Evolutionary conservation across 2,329 filamentous ascomycete species (phyloP), one percentile per base, ranked within the genome.

Genomic region (Paecilomyces sp.): DNA sequence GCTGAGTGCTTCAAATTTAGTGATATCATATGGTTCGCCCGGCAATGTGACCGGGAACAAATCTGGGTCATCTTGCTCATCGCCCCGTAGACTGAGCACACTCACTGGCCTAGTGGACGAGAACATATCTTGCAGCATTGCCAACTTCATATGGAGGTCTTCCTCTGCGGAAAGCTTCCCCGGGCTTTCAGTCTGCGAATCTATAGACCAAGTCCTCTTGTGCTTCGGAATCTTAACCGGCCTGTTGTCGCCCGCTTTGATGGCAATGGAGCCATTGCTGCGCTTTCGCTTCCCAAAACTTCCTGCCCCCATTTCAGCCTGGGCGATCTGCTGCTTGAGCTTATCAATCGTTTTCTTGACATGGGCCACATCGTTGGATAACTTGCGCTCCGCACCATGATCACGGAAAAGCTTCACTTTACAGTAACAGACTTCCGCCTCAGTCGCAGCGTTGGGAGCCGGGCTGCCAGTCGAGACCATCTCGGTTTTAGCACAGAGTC

Each of bases 271-370:
- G 28, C 78, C 79, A 65, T 78, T 83, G 69, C 77, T 83, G 64
- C 85, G 81, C 70, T 87, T 87, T 58, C 84, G 79, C 70, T 87
- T 87, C 62, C 83, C 82, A 59, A 83, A 79, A 56, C 82, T 82
- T 60, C 83, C 82, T 71, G 83, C 81, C 22, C 84, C 84, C 58
- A 83, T 79, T 67, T 87, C 85, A 24, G 82, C 80, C 69, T 97
- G 92, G 0, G 88, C 82, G 61, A 97, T 94, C 70, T 97, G 93
- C 70, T 96, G 92, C 74, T 95, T 95, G 54, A 97, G 79, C 76
- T 97, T 97, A 70, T 97, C 93, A 66, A 97, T 97, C 0, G 89
- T 91, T 77, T 97, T 97, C 76, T 95, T 96, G 64, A 97, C 90
- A 68, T 97, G 93, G 0, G 91, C 90, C 8, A 97, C 85, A 66